These are phyloP conservation scores for Rubus parviflorus DNA, from an alignment of 306 rosid genomes.

Conservation along the genomic window DNA sequence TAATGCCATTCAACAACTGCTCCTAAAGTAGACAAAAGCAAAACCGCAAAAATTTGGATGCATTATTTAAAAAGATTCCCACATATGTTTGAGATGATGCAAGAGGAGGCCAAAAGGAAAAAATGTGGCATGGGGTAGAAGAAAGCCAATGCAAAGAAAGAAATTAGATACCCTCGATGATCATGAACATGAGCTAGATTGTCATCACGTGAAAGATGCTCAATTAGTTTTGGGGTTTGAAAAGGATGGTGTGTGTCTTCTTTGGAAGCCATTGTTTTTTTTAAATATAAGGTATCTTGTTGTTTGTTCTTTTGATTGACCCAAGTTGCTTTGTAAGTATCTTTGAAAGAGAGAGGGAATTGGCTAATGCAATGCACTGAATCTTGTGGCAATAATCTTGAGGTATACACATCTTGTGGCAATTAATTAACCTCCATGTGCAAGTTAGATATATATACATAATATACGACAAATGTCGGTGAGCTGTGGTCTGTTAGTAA, in stretches of 20 bases:
- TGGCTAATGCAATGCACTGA: constrained; percentile 37
- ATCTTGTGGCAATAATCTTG: constrained; percentile 18
- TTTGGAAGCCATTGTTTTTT: constrained; percentile 27
- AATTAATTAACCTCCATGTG: neutral
- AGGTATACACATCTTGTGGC: neutral
- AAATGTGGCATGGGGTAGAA: neutral
- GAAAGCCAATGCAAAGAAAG: constrained; percentile 24
- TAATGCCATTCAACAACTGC: constrained; percentile 51
- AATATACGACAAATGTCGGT: neutral
- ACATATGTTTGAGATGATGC: neutral
- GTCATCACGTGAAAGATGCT: constrained; percentile 84
- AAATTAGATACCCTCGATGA: constrained; percentile 46
- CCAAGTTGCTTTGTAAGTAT: constrained; percentile 25
- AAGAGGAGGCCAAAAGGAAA: constrained; percentile 25
- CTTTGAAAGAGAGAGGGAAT: constrained; percentile 28
- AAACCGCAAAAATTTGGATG: constrained; percentile 25
- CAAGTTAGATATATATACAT: neutral
- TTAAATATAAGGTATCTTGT: constrained; percentile 38
- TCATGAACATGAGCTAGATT: constrained; percentile 41
- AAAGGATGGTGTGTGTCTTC: constrained; percentile 39
- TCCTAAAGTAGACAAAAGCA: constrained; percentile 46
- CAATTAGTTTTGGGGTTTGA: constrained; percentile 17
- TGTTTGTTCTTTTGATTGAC: constrained; percentile 36
- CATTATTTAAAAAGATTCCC: constrained; percentile 54
- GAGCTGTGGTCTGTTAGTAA: too few relatives aligned